A percentile compares a stretch with the other conserved stretches of the same genome.
These are phyloP conservation scores for Cunninghamia lanceolata DNA, from an alignment of 75 land plant genomes.

Conservation along the genomic window DNA sequence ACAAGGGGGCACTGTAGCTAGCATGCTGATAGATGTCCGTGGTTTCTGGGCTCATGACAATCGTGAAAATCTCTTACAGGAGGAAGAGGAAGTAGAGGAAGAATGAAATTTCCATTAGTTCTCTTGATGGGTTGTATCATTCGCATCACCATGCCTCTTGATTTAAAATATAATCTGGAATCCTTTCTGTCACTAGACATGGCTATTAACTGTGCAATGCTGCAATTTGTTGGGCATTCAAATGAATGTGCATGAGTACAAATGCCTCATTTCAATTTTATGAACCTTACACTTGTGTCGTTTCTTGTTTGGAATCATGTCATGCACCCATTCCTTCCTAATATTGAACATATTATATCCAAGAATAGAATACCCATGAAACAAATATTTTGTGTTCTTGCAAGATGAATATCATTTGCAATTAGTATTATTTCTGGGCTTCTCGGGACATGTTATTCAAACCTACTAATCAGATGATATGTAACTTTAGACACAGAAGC, in stretches of 20 bases:
- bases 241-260: background rate
- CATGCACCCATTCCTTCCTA: background rate
- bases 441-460: background rate
- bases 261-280: background rate
- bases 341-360: no score
- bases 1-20: constrained; percentile 99
- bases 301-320: background rate
- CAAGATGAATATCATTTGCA: background rate
- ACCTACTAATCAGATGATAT: background rate
- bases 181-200: background rate
- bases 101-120: constrained; percentile 16
- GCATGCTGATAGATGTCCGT: constrained; percentile 97
- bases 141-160: background rate
- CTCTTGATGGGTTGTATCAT: background rate
- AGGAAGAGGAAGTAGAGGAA: constrained; percentile 92
- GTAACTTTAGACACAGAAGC: background rate
- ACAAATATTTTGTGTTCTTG: background rate
- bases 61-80: constrained; percentile 96
- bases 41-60: constrained; percentile 99
- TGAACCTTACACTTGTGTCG: background rate
- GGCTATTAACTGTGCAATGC: background rate
- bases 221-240: background rate
- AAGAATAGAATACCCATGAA: background rate
- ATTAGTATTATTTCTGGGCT: background rate
- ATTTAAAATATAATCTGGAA: background rate